Evolutionary conservation across 441 rosid genomes (phyloP).

Genomic region (Macaranga tanarius): DNA sequence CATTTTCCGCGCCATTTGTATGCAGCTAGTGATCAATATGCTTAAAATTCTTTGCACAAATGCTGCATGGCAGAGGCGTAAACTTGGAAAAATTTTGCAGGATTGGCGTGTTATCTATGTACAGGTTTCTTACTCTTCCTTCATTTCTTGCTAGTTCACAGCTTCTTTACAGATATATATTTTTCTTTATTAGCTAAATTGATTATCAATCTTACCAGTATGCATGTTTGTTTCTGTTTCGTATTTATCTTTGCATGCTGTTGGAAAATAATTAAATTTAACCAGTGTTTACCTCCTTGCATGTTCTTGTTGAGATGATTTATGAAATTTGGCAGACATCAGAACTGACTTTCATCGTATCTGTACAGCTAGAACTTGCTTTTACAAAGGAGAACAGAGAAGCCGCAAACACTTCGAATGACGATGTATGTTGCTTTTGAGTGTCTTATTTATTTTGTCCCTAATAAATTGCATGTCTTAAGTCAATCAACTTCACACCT

Average conservation of each 20-base stretch:
- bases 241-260: neutral
- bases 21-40: constrained; percentile 89
- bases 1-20: constrained; percentile 19
- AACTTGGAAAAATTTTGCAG: constrained; percentile 90
- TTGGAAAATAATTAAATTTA: neutral
- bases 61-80: constrained; percentile 98
- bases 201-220: neutral
- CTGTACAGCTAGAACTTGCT: constrained; percentile 73
- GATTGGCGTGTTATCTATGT: constrained; percentile 86
- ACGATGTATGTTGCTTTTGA: constrained; percentile 51
- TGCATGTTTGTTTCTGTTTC: neutral
- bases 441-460: neutral
- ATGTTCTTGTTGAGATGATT: constrained; percentile 1
- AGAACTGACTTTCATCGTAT: constrained; percentile 11
- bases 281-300: neutral
- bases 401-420: constrained; percentile 40
- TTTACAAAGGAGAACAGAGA: constrained; percentile 62
- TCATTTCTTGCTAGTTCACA: neutral
- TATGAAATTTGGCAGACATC: constrained; percentile 2
- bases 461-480: neutral
- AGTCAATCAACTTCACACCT: neutral
- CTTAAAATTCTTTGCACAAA: constrained; percentile 92
- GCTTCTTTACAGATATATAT: neutral
- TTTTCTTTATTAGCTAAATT: neutral
- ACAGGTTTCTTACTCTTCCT: constrained; percentile 51